phyloP scores from a whole-genome alignment of 2,329 filamentous ascomycete genomes.

The Paraphoma chrysanthemicola region DNA sequence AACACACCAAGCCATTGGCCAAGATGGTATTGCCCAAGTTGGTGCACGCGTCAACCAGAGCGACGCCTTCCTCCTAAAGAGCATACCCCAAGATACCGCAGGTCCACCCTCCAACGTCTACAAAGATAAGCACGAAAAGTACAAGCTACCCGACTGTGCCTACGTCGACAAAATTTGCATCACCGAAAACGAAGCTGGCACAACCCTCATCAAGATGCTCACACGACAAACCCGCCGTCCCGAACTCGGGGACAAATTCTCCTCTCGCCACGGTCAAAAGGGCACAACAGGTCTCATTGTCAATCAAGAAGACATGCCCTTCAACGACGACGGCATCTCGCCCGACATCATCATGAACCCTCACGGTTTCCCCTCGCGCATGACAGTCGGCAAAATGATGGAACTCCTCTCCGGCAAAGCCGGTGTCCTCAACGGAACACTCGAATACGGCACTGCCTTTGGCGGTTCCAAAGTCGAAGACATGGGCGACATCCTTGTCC shows the following conservation, averaged over 20 bases:
- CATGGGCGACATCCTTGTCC: slow-evolving; percentile 84
- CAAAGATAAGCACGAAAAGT: slow-evolving; percentile 72
- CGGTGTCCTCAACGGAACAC: slow-evolving; percentile 81
- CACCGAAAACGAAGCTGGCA: slow-evolving; percentile 84
- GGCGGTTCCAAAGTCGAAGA: slow-evolving; percentile 84
- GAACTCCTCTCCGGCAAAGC: slow-evolving; percentile 96
- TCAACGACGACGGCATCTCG: slow-evolving; percentile 87
- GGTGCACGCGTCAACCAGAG: slow-evolving; percentile 79
- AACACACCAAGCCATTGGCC: slow-evolving; percentile 74
- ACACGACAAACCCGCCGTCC: slow-evolving; percentile 94
- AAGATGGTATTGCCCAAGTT: slow-evolving; percentile 88
- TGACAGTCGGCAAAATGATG: slow-evolving; percentile 98
- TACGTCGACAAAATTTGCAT: slow-evolving; percentile 98
- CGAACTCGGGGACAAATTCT: slow-evolving; percentile 98
- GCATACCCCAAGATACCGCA: slow-evolving; percentile 79
- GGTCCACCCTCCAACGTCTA: slow-evolving; percentile 71
- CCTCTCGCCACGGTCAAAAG: slow-evolving; percentile 96
- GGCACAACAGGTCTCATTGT: slow-evolving; percentile 97
- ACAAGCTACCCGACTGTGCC: slow-evolving; percentile 81
- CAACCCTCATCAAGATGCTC: slow-evolving; percentile 88
- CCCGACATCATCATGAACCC: slow-evolving; percentile 99
- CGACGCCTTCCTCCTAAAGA: slow-evolving; percentile 90
- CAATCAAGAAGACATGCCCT: slow-evolving; percentile 96
- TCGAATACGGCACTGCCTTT: slow-evolving; percentile 90
- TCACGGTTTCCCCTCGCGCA: slow-evolving; percentile 98